Evolutionary conservation across 306 rosid genomes (phyloP), one percentile per base, ranked within the genome.

Genomic region (Fragaria vesca): DNA sequence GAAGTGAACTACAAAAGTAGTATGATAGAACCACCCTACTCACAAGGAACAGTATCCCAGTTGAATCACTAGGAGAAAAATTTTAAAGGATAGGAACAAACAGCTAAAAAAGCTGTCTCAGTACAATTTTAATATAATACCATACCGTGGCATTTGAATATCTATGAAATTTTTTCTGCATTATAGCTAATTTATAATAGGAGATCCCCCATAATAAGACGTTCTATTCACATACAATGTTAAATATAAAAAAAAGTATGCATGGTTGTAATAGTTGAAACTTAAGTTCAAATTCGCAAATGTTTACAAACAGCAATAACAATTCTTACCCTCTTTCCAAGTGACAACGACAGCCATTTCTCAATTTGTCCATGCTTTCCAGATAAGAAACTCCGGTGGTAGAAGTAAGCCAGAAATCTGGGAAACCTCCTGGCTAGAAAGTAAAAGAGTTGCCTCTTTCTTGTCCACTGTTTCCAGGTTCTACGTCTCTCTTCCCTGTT

Each of bases 341-440:
- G 88, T 69, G 98, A 95, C 81, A 92, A 70, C 26, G 97, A 93
- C 75, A 95, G 83, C 98, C 97, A 92, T 81, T 78, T 87, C 81
- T 95, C 97, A 72, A 89, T 89, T 85, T 83, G 91, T 73, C 83
- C 92, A 76, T 95, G 98, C 85, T 92, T 95, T 80, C 98, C 98
- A 21, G 97, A 95, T 66, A 95, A 86, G 85, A 95, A 92, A 86
- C 93, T 95, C 69, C 61, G 87, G 48, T 40, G 87, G 78, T 95
- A 95, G 80, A 89, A 92, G 81, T 81, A 84, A 57, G 90, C 82
- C 47, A 95, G 97, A 82, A 85, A 63, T 32, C 85, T 81, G 48
- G 97, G 97, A 76, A 88, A 78, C 69, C 91, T 87, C 71, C 87
- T 77, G 65, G 97, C 97, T 75, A 95, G 73, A 80, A 89, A 85